Percentiles rank a stretch among this genome's conserved stretches.
These are phyloP conservation scores for Micromonas commoda DNA, from an alignment of 139 green algal species.

Conservation along the genomic window DNA sequence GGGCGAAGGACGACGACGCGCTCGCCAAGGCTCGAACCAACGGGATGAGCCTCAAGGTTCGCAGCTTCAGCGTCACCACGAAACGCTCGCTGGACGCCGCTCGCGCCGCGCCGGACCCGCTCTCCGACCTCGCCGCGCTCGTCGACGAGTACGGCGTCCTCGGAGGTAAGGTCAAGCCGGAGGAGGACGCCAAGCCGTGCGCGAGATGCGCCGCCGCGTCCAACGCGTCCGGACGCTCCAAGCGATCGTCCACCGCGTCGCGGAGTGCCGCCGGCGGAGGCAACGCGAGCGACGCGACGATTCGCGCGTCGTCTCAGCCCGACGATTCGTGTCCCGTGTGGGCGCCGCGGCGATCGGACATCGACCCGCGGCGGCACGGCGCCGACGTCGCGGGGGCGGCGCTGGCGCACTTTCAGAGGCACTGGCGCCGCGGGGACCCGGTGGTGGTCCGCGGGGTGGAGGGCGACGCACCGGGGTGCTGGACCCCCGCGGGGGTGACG, in stretches of 20 bases:
- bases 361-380: too few relatives aligned
- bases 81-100: not conserved
- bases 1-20: not conserved
- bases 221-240: too few relatives aligned
- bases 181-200: not conserved
- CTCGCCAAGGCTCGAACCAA: too few relatives aligned
- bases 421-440: not conserved
- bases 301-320: too few relatives aligned
- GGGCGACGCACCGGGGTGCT: not conserved
- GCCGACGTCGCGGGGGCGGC: too few relatives aligned
- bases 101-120: not conserved
- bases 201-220: too few relatives aligned
- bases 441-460: slow-evolving; percentile 4
- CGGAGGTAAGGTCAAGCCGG: not conserved
- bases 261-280: too few relatives aligned
- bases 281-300: too few relatives aligned
- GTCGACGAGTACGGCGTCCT: not conserved
- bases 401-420: slow-evolving; percentile 6
- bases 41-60: not conserved
- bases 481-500: not conserved
- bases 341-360: too few relatives aligned
- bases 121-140: not conserved
- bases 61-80: not conserved
- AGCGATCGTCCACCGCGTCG: too few relatives aligned
- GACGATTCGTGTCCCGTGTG: too few relatives aligned